phyloP scores from a whole-genome alignment of 129 eudicot genomes.

The Heracleum sosnowskyi region DNA sequence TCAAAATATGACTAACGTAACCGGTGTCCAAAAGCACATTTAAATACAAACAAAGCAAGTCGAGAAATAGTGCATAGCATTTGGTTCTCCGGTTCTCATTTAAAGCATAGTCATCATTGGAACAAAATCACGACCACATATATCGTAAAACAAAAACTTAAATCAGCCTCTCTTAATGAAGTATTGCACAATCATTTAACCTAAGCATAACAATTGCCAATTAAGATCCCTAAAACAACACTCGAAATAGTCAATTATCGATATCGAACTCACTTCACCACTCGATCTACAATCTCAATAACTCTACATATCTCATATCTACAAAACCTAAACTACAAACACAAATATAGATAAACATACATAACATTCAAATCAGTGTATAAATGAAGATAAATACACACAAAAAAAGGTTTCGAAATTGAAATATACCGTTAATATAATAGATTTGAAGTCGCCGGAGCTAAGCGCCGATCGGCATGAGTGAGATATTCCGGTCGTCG shows the following conservation, averaged over 20 bases:
- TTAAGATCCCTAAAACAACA: not conserved
- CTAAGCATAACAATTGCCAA: not conserved
- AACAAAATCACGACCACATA: not conserved
- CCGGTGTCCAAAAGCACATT: not conserved
- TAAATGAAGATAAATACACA: not conserved
- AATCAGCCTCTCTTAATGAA: not conserved
- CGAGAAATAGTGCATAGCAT: not conserved
- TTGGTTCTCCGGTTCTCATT: not conserved
- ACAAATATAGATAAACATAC: not conserved
- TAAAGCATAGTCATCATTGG: not conserved
- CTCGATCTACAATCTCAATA: not conserved
- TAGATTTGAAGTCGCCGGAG: not conserved
- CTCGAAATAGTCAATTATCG: not conserved
- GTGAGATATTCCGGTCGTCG: not conserved
- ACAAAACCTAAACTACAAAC: not conserved
- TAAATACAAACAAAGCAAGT: not conserved
- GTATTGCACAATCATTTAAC: not conserved
- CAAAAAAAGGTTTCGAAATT: not conserved
- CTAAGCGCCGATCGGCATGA: not conserved
- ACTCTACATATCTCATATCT: not conserved
- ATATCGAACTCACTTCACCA: not conserved
- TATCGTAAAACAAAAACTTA: not conserved
- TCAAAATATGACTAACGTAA: not conserved
- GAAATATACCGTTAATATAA: not conserved
- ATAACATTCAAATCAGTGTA: not conserved